Conservation (phyloP, 371 early-diverging fungal genomes). For the Rhizomucor pusillus region DNA sequence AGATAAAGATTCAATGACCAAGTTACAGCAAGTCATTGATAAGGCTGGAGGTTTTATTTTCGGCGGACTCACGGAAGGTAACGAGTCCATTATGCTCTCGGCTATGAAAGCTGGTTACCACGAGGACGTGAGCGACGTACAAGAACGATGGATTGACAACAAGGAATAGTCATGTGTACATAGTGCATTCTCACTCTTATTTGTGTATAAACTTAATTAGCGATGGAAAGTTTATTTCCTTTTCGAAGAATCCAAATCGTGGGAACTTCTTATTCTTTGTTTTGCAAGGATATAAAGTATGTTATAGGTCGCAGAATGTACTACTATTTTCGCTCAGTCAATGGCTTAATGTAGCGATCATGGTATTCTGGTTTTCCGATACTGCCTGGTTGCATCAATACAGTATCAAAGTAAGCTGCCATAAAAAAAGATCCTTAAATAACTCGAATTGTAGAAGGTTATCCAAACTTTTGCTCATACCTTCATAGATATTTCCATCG, state of each 20-base stretch:
- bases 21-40: slow-evolving; percentile 78
- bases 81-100: slow-evolving; percentile 73
- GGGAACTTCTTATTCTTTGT: too few species aligned
- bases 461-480: slow-evolving; percentile 15
- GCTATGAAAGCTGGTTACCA: slow-evolving; percentile 56
- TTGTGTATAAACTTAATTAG: too few species aligned
- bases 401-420: slow-evolving; percentile 21
- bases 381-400: slow-evolving; percentile 17
- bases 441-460: too few species aligned
- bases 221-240: too few species aligned
- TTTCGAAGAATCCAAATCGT: too few species aligned
- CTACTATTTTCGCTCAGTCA: slow-evolving; percentile 16
- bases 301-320: too few species aligned
- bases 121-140: slow-evolving; percentile 60
- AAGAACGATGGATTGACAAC: slow-evolving; percentile 55
- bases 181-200: too few species aligned
- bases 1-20: slow-evolving; percentile 82
- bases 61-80: slow-evolving; percentile 79
- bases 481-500: slow-evolving; percentile 62
- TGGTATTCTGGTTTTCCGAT: slow-evolving; percentile 19
- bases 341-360: slow-evolving; percentile 19
- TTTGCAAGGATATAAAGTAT: too few species aligned
- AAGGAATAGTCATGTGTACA: too few species aligned
- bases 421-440: background rate
- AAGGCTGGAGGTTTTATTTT: slow-evolving; percentile 92